Base-by-base conservation (phyloP, 2,329 filamentous ascomycete genomes). In the Myriangium duriaei region DNA sequence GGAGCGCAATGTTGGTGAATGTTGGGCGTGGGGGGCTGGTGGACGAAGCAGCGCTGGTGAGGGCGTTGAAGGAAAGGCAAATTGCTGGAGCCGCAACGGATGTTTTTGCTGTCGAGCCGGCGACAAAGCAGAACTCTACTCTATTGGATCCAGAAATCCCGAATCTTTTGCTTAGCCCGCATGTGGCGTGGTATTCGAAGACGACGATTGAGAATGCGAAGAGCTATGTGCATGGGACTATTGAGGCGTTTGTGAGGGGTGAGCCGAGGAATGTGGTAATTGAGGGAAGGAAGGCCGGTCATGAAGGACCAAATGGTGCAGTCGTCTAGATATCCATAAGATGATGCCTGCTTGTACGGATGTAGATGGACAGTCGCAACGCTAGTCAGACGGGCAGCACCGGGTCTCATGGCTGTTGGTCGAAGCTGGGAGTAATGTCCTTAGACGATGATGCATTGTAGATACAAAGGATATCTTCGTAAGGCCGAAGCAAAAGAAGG, bases 161-260 rank as follows among this genome's bases (percentile, higher is more conserved):
- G 10, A 71, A 71, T 42, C 50, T 74, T 42, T 61, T 69, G 0
- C 46, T 70, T 29, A 68, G 59, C 33, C 68, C 69, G 12, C 70
- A 74, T 53, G 43, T 71, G 28, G 69, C 71, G 1, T 74, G 69
- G 69, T 65, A 62, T 45, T 62, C 67, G 1, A 57, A 61, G 32
- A 60, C 54, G 45, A 72, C 67, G 4, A 55, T 66, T 41, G 53
- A 59, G 31, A 70, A 65, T 28, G 59, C 70, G 30, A 56, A 59
- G 10, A 51, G 53, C 19, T 59, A 63, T 11, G 44, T 67, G 26
- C 66, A 62, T 46, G 51, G 57, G 24, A 71, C 67, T 19, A 54
- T 72, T 7, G 68, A 71, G 47, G 59, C 45, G 1, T 69, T 62
- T 54, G 54, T 52, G 17, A 50, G 43, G 39, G 67, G 56, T 37